A percentile compares a stretch with the other conserved stretches of the same genome.
Conservation (phyloP, 257 asterid species). For the Cordia subcordata region DNA sequence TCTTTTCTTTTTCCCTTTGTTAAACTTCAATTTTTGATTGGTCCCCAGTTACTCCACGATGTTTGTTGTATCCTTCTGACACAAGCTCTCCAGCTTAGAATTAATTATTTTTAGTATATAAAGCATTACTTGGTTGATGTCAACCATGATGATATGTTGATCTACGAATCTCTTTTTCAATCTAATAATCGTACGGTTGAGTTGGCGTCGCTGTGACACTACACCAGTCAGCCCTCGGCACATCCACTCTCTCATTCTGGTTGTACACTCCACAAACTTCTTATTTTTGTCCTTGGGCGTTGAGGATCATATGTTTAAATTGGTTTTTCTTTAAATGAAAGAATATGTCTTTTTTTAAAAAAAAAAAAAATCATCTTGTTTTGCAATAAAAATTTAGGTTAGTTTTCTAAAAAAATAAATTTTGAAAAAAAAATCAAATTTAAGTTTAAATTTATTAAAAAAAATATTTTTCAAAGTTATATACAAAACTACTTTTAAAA, state of each 20-base stretch:
- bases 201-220: constrained; percentile 17
- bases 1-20: too few species aligned
- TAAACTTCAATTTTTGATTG: neutral
- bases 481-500: too few species aligned
- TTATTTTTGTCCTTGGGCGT: neutral
- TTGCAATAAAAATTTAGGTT: too few species aligned
- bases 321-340: too few species aligned
- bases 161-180: constrained; percentile 23
- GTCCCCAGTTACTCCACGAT: constrained; percentile 9
- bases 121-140: constrained; percentile 12
- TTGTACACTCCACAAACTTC: neutral
- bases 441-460: too few species aligned
- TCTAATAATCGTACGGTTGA: constrained; percentile 16
- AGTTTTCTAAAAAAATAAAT: too few species aligned
- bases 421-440: too few species aligned
- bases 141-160: constrained; percentile 17
- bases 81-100: neutral
- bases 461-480: too few species aligned
- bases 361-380: too few species aligned
- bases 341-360: too few species aligned
- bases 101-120: neutral
- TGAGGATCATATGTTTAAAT: too few species aligned
- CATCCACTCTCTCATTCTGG: neutral
- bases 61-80: constrained; percentile 7
- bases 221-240: neutral